Evolutionary conservation across 768 basidiomycete species (phyloP), one percentile per base, ranked within the genome.

Genomic region (Phaeotremella fagi): DNA sequence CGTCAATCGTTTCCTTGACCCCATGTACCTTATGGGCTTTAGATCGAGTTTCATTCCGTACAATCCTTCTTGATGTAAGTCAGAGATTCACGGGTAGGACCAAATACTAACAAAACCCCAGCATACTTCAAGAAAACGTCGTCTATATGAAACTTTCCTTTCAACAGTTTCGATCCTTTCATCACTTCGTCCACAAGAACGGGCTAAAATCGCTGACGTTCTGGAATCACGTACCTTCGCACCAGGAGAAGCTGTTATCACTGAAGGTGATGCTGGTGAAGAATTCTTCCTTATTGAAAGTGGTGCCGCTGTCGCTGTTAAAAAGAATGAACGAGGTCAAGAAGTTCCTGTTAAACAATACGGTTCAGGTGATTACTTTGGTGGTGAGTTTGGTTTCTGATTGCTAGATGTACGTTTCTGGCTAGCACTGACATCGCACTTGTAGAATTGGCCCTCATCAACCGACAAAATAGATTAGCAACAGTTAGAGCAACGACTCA

Each of bases 221-320:
- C 82, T 99, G 16, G 84, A 87, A 57, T 90, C 90, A 66, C 80
- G 79, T 55, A 82, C 86, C 6, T 87, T 89, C 72, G 78, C 80
- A 31, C 86, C 90, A 62, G 92, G 90, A 18, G 85, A 90, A 64
- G 82, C 84, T 2, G 89, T 99, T 25, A 90, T 99, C 48, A 80
- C 79, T 44, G 86, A 98, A 74, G 94, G 94, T 50, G 95, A 99
- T 60, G 84, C 88, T 77, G 94, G 95, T 6, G 90, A 94, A 66
- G 91, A 89, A 31, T 98, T 98, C 78, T 99, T 90, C 80, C 91
- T 99, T 58, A 84, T 99, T 27, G 95, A 98, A 72, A 89, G 89
- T 64, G 94, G 94, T 16, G 84, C 87, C 61, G 94, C 94, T 1
- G 78, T 83, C 44, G 91, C 89, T 0, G 86, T 87, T 41, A 92